Evolutionary conservation across 23 red algal species (phyloP), one percentile per base, ranked within the genome.

Genomic region (Gracilaria gracilis): DNA sequence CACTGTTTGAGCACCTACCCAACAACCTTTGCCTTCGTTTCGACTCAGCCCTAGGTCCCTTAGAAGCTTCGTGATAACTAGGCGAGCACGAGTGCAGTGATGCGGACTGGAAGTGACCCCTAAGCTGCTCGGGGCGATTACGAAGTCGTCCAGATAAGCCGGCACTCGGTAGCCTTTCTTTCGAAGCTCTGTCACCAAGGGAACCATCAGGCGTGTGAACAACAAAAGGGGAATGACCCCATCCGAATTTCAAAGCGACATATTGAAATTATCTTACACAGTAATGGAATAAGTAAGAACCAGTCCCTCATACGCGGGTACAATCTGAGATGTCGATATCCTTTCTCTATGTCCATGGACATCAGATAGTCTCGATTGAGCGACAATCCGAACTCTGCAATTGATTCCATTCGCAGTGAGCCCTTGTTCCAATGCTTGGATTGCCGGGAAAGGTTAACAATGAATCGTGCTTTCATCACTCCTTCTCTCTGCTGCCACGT

Each of bases 361-460:
- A 84, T 23, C 32, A 93, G 25, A 15, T 76, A 31, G 57, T 93
- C 89, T 17, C 37, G 77, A 23, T 84, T 28, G 14, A 84, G 14
- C 17, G 9, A 0, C 75, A 73, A 31, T 23, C 57, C 79, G 58
- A 93, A 83, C 55, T 83, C 53, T 16, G 57, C 34, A 25, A 93
- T 2, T 11, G 76, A 46, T 39, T 93, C 89, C 79, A 84, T 84
- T 31, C 54, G 82, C 7, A 70, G 0, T 11, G 0, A 83, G 15
- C 49, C 51, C 40, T 74, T 76, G 16, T 44, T 24, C 66, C 62
- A 93, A 23, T 49, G 4, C 9, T 78, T 84, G 17, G 59, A 77
- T 24, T 84, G 44, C 4, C 39, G 14, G 20, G 67, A 75, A 23
- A 89, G 57, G 89, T 93, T 84, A 8, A 93, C 4, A 2, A 84